A percentile compares a stretch with the other conserved stretches of the same genome.
phyloP scores from a whole-genome alignment of 768 basidiomycete genomes.

The Hirschioporus abietinus region DNA sequence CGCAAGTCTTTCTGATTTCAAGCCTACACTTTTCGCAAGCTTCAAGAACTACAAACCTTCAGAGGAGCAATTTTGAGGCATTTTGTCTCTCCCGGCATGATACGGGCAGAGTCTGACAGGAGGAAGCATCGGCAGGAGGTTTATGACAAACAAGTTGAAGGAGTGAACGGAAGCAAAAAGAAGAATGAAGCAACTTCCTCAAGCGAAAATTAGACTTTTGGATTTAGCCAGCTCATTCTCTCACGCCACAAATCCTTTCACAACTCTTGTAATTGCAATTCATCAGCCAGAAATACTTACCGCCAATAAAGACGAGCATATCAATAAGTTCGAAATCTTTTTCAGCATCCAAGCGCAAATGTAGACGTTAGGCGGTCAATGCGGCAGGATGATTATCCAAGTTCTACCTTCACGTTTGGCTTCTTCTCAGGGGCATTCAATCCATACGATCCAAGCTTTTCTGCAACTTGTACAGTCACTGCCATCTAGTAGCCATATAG shows the following conservation, averaged over 20 bases:
- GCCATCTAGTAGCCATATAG: too few relatives aligned
- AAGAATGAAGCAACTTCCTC: background rate
- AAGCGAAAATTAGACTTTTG: background rate
- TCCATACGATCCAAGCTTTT: too few relatives aligned
- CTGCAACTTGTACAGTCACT: too few relatives aligned
- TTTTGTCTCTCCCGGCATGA: background rate
- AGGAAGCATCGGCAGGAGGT: background rate
- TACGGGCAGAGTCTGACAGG: conserved; percentile 1
- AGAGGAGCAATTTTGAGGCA: background rate
- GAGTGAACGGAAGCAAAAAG: background rate
- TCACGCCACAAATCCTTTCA: background rate
- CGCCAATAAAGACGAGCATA: background rate
- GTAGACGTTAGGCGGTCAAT: background rate
- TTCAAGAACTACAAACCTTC: background rate
- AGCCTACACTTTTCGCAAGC: background rate
- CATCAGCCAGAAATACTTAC: background rate
- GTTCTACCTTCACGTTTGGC: too few relatives aligned
- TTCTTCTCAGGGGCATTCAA: too few relatives aligned
- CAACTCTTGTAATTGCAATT: background rate
- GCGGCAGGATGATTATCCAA: too few relatives aligned
- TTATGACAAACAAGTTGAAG: background rate
- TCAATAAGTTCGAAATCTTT: background rate
- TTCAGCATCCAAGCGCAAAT: background rate
- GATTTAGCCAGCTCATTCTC: background rate
- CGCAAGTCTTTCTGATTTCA: background rate